These are phyloP conservation scores for Pichia phayaonensis DNA, from an alignment of 805 yeast species.

Conservation along the genomic window DNA sequence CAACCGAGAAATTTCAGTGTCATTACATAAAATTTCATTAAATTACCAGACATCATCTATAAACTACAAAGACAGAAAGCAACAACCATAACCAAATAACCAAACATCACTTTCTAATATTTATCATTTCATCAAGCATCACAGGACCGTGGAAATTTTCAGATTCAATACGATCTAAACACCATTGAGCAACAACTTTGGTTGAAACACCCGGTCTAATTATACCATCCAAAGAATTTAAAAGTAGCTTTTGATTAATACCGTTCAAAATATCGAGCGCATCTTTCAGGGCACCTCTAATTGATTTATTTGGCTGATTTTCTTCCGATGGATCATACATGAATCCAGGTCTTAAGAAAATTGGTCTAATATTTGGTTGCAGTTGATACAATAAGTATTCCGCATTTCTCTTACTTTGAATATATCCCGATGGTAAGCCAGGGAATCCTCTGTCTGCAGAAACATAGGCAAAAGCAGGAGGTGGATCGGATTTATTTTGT, in stretches of 20 bases:
- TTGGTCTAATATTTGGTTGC: conserved; percentile 46
- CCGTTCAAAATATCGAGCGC: neutral
- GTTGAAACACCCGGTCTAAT: conserved; percentile 57
- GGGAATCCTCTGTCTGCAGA: conserved; percentile 76
- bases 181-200: conserved; percentile 55
- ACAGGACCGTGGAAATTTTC: conserved; percentile 49
- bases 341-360: conserved; percentile 74
- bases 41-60: neutral
- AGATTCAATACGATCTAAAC: conserved; percentile 49
- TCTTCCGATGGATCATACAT: conserved; percentile 53
- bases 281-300: conserved; percentile 35
- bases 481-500: neutral
- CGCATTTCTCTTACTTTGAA: conserved; percentile 69
- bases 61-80: neutral
- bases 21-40: neutral
- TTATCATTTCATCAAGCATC: conserved; percentile 41
- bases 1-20: neutral
- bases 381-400: conserved; percentile 44
- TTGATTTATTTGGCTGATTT: conserved; percentile 13
- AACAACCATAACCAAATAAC: neutral
- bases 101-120: neutral
- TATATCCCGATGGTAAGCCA: conserved; percentile 60
- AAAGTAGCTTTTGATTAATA: neutral
- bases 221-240: neutral
- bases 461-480: conserved; percentile 51